Evolutionary conservation across 441 rosid genomes (phyloP), one percentile per base, ranked within the genome.

Genomic region (Flueggea neowawraea): DNA sequence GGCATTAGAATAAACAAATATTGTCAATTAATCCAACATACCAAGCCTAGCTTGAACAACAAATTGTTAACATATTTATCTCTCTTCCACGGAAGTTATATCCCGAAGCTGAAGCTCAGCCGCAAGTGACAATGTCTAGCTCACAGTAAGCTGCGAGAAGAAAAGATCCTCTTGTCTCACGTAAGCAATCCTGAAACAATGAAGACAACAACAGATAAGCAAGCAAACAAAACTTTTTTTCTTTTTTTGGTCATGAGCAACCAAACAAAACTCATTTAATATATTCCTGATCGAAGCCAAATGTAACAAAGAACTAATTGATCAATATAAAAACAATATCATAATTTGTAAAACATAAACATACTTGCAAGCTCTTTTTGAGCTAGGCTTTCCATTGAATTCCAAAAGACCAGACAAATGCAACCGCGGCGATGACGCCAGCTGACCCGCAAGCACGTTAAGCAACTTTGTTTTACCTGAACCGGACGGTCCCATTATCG

Each of bases 401-500:
- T 90, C 96, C 84, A 90, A 74, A 64, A 83, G 93, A 31, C 98
- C 98, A 0, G 98, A 94, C 61, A 94, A 78, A 70, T 78, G 86
- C 74, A 90, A 57, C 43, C 80, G 82, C 6, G 90, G 85, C 0
- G 91, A 89, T 4, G 86, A 84, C 71, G 65, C 56, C 15, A 90
- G 75, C 79, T 90, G 98, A 49, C 95, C 91, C 2, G 95, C 97
- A 43, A 94, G 74, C 77, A 94, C 89, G 64, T 94, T 94, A 31
- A 94, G 88, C 80, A 94, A 74, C 4, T 97, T 89, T 32, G 98
- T 94, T 72, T 90, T 94, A 59, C 98, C 98, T 16, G 98, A 94
- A 16, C 98, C 97, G 6, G 98, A 90, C 10, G 98, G 91, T 8
- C 98, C 97, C 98, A 94, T 94, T 54, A 89, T 82, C 22, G 98